Base-by-base conservation (phyloP, 2,329 filamentous ascomycete genomes). In the Sarocladium kiliense region DNA sequence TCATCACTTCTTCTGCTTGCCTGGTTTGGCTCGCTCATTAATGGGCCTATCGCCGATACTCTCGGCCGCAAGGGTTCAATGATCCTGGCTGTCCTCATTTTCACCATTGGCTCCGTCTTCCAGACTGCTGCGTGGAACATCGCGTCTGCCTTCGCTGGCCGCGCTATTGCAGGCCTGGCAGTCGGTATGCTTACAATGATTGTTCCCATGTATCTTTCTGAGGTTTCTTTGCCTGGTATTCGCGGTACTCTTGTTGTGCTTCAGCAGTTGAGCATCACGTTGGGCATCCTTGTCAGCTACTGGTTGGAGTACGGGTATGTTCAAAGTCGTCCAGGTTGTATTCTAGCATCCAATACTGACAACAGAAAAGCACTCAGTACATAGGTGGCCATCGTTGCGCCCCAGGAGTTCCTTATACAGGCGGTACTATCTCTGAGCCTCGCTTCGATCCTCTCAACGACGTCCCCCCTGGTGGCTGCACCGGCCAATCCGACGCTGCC, bases 201-300 rank as follows among this genome's bases (percentile, higher is more conserved):
- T 50, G 66, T 74, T 55, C 77, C 71, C 18, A 71, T 74, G 54
- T 72, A 73, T 59, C 80, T 75, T 65, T 73, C 74, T 27, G 76
- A 78, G 59, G 70, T 78, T 1, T 74, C 77, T 0, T 74, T 75
- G 3, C 73, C 77, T 3, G 72, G 73, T n/a, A 70, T 78, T 18
- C 74, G 77, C 10, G 76, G 77, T 3, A 71, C 73, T 0, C 67
- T 79, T 2, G 73, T 79, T 0, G 75, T 74, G 0, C 63, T 74
- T 0, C 74, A 78, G 57, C 68, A 72, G 54, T 58, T 68, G 19
- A 68, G 67, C 37, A 75, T 76, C 49, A 73, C 71, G 0, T 61
- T 74, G 3, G 74, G 74, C 0, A 75, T 76, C 51, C 63, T 76
- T 4, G 57, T 76, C 16, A 68, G 66, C 34, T 77, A 71, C 59